Evolutionary conservation across 805 yeast genomes (phyloP), one percentile per base, ranked within the genome.

Genomic region (Jamesozyma piceae): DNA sequence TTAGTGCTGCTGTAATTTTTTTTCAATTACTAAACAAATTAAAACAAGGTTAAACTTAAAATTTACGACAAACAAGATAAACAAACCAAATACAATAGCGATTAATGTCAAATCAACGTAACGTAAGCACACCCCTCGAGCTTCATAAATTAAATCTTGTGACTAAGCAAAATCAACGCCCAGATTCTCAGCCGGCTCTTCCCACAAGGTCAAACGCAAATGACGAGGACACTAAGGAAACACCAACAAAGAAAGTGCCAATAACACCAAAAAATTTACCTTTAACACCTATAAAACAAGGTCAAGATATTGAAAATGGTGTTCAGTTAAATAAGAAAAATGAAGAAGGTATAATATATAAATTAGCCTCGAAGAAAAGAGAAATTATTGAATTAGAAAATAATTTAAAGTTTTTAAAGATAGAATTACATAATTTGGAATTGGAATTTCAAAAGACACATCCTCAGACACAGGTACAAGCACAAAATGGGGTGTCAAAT

Each of bases 301-400:
- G 28, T 24, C 6, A 24, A 24, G 11, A 11, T n/a, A 3, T n/a
- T 10, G 14, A 26, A 17, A 17, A 15, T 20, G 22, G 22, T 26
- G n/a, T 14, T 20, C 28, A 24, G 11, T 10, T 14, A 26, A 20
- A 34, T 10, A 38, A 34, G 5, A 42, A 41, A 19, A 43, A 37
- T 18, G 35, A 35, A 15, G 43, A 50, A 18, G 47, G 46, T 28
- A 14, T 72, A 15, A 51, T 73, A 30, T 67, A 58, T 41, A 56
- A 59, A 35, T 49, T 72, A 39, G 77, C 82, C 0, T 51, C 69
- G 2, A 78, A 78, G 52, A 80, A 77, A 51, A 66, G 78, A 45
- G 69, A 69, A 43, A 68, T 78, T 8, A 47, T 67, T 15, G 80
- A 76, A 38, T 54, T 74, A 43, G 73, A 71, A 50, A 59, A 65